phyloP scores from a whole-genome alignment of 225 moss, liverwort and hornwort genomes.

The Sphagnum contortum region DNA sequence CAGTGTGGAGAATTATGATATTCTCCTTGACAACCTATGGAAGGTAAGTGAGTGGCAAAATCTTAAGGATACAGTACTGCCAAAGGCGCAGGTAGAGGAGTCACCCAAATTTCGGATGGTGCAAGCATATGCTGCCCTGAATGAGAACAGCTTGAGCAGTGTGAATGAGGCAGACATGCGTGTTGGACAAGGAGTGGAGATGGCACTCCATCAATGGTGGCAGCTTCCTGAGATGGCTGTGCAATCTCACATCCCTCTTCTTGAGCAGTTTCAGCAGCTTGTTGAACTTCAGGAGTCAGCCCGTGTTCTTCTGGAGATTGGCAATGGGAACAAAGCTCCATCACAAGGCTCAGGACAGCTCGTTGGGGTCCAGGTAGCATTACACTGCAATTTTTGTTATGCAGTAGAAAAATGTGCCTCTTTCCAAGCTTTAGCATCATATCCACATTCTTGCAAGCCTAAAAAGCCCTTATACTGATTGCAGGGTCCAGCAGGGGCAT shows the following conservation, averaged over 20 bases:
- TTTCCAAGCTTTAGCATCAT: no score
- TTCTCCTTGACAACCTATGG: conserved; percentile 81
- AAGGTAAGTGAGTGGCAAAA: conserved; percentile 77
- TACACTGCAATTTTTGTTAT: no score
- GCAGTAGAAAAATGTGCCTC: no score
- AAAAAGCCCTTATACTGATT: neutral
- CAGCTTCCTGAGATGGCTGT: conserved; percentile 99
- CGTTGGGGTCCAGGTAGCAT: conserved; percentile 58
- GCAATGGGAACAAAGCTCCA: conserved; percentile 89
- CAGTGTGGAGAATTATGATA: conserved; percentile 90
- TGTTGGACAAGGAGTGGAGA: conserved; percentile 88
- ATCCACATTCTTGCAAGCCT: no score
- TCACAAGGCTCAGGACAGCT: conserved; percentile 69
- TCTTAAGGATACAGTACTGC: conserved; percentile 82
- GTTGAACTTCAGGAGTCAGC: conserved; percentile 99
- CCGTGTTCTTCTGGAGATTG: conserved; percentile 87
- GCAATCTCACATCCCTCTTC: conserved; percentile 95
- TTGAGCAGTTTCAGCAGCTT: conserved; percentile 97
- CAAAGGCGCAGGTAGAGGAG: conserved; percentile 98
- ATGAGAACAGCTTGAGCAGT: conserved; percentile 81
- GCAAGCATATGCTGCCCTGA: conserved; percentile 88
- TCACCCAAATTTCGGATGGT: conserved; percentile 93
- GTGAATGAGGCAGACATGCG: conserved; percentile 84
- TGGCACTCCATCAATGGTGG: conserved; percentile 98
- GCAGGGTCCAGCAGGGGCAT: conserved; percentile 79